phyloP scores from a whole-genome alignment of 305 asterid genomes.

The Fraxinus greggii region DNA sequence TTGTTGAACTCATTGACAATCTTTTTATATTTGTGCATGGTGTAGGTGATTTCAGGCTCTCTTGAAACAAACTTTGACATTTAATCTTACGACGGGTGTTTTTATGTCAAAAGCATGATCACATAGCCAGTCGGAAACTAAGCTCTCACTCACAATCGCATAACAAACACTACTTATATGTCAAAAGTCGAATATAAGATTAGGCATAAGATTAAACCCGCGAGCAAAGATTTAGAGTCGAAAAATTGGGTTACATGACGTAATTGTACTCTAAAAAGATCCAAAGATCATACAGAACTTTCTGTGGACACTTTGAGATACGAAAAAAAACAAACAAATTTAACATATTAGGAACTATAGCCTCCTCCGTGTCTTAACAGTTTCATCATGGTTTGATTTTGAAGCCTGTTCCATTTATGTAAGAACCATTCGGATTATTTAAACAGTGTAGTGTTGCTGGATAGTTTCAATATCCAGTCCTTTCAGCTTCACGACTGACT shows the following conservation, averaged over 20 bases:
- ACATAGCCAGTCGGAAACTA: background rate
- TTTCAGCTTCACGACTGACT: slow-evolving; percentile 50
- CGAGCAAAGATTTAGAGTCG: background rate
- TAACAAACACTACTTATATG: background rate
- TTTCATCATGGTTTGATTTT: background rate
- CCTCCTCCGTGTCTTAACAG: slow-evolving; percentile 22
- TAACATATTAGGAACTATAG: background rate
- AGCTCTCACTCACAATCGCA: background rate
- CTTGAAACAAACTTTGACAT: background rate
- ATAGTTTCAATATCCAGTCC: slow-evolving; percentile 51
- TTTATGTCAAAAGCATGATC: background rate
- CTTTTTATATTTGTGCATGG: background rate
- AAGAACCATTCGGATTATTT: slow-evolving; percentile 2
- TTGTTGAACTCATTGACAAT: background rate
- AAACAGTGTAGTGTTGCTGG: slow-evolving; percentile 52
- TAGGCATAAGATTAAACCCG: background rate
- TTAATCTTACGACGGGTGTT: background rate
- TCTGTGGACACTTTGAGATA: background rate
- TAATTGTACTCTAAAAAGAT: background rate
- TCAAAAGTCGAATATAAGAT: background rate
- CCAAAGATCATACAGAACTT: background rate
- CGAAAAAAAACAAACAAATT: background rate
- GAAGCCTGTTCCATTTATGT: background rate
- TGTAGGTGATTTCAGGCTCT: background rate
- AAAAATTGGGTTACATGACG: background rate